Conservation (phyloP, 352 stramenopile species). For the Phytophthora pini region DNA sequence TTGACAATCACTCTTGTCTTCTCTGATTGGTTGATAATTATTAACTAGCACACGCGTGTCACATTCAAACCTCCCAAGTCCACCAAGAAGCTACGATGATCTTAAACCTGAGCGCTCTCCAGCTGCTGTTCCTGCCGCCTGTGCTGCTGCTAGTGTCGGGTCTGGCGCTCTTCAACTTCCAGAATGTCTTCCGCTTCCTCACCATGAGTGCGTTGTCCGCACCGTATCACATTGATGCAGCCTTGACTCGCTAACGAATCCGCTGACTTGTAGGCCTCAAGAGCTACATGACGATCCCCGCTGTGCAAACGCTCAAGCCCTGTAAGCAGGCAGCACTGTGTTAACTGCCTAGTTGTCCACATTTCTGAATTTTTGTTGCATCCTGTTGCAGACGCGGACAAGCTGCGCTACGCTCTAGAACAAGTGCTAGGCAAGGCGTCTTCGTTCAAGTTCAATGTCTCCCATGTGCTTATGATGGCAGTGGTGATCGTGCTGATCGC, state of each 20-base stretch:
- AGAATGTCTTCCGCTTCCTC: conserved; percentile 75
- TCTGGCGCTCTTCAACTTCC: conserved; percentile 83
- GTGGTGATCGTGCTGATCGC: conserved; percentile 80
- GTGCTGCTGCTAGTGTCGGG: conserved; percentile 69
- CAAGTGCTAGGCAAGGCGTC: conserved; percentile 79
- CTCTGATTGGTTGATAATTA: conserved; percentile 9
- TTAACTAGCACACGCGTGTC: neutral
- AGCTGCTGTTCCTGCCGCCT: conserved; percentile 77
- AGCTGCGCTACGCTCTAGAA: conserved; percentile 74
- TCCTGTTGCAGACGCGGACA: conserved; percentile 56
- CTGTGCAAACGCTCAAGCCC: conserved; percentile 59
- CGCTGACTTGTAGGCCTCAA: conserved; percentile 51
- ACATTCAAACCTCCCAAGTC: neutral
- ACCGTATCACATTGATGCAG: neutral
- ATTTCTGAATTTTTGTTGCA: conserved; percentile 8
- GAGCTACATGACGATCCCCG: conserved; percentile 73
- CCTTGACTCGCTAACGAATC: conserved; percentile 3
- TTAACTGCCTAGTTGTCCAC: neutral
- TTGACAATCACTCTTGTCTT: no score
- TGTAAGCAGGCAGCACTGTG: conserved; percentile 38
- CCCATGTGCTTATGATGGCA: conserved; percentile 83
- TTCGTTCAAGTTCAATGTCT: conserved; percentile 82
- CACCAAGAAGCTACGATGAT: conserved; percentile 36
- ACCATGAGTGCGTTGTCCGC: conserved; percentile 53
- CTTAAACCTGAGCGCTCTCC: conserved; percentile 54